These are phyloP conservation scores for Pleurotus tuoliensis DNA, from an alignment of 768 basidiomycete species.

Conservation along the genomic window DNA sequence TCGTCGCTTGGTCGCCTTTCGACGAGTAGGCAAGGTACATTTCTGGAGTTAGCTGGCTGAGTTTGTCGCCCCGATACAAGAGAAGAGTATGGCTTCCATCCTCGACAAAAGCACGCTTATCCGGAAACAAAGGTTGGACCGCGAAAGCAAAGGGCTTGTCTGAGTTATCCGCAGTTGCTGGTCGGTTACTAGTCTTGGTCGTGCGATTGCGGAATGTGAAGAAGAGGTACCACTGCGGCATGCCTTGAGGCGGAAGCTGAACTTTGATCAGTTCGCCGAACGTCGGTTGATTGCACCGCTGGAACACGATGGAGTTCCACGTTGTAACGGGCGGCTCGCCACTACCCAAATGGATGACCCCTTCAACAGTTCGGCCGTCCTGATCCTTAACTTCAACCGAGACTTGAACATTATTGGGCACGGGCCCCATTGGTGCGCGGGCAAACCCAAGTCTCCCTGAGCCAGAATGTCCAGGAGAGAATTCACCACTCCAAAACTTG, in stretches of 20 bases:
- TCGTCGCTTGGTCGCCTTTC: constrained; percentile 51
- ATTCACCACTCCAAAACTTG: constrained; percentile 94
- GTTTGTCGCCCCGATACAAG: constrained; percentile 79
- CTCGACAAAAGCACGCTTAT: constrained; percentile 72
- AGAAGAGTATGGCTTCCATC: constrained; percentile 87
- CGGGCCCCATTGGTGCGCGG: constrained; percentile 49
- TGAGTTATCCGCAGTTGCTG: constrained; percentile 29
- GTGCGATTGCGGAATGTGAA: constrained; percentile 77
- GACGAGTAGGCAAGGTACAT: constrained; percentile 62
- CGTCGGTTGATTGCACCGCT: constrained; percentile 83
- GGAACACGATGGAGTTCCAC: constrained; percentile 90
- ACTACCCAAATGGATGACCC: constrained; percentile 76
- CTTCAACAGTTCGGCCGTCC: constrained; percentile 64
- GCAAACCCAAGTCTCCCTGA: constrained; percentile 59
- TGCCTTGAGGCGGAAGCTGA: constrained; percentile 60
- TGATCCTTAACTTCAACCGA: constrained; percentile 81
- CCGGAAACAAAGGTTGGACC: constrained; percentile 83
- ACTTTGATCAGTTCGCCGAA: constrained; percentile 94
- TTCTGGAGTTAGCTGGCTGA: constrained; percentile 56
- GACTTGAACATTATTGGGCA: constrained; percentile 78
- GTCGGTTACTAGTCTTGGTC: constrained; percentile 37
- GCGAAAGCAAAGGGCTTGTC: constrained; percentile 91
- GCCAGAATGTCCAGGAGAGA: constrained; percentile 49
- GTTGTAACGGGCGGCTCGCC: constrained; percentile 79
- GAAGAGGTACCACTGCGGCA: constrained; percentile 86